Conservation (phyloP, 768 basidiomycete species). For the Phylloporus rhodoxanthus region DNA sequence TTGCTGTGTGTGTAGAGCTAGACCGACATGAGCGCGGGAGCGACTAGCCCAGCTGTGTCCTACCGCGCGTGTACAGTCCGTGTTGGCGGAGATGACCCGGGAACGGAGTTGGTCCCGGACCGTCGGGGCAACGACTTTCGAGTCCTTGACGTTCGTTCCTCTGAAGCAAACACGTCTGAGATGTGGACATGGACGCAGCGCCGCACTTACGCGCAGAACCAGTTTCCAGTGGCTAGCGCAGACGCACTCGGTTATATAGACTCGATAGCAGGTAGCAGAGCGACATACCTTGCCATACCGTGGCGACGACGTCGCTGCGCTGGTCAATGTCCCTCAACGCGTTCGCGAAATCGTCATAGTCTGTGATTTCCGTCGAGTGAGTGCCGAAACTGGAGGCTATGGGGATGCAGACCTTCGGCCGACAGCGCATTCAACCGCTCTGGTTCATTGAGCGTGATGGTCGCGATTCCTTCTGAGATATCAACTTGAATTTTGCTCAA, state of each 20-base stretch:
- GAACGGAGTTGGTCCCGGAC: conserved; percentile 44
- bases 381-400: neutral
- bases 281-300: conserved; percentile 57
- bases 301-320: conserved; percentile 56
- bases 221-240: conserved; percentile 51
- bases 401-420: conserved; percentile 36
- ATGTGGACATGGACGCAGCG: neutral
- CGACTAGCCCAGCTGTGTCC: conserved; percentile 11
- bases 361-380: conserved; percentile 27
- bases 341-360: conserved; percentile 58
- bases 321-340: conserved; percentile 53
- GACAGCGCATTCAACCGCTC: conserved; percentile 56
- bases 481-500: conserved; percentile 40
- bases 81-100: conserved; percentile 46
- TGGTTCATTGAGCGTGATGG: conserved; percentile 62
- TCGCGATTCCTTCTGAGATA: conserved; percentile 55
- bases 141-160: conserved; percentile 50
- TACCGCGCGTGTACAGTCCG: conserved; percentile 63
- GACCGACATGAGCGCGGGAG: neutral
- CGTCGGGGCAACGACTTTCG: conserved; percentile 13
- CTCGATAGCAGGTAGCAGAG: neutral
- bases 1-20: conserved; percentile 68
- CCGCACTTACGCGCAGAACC: conserved; percentile 64
- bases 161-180: conserved; percentile 28
- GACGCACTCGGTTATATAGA: neutral